A percentile compares a stretch with the other conserved stretches of the same genome.
Evolutionary conservation across 2,329 filamentous ascomycete genomes (phyloP).

Genomic region (Albophoma yamanashiensis): DNA sequence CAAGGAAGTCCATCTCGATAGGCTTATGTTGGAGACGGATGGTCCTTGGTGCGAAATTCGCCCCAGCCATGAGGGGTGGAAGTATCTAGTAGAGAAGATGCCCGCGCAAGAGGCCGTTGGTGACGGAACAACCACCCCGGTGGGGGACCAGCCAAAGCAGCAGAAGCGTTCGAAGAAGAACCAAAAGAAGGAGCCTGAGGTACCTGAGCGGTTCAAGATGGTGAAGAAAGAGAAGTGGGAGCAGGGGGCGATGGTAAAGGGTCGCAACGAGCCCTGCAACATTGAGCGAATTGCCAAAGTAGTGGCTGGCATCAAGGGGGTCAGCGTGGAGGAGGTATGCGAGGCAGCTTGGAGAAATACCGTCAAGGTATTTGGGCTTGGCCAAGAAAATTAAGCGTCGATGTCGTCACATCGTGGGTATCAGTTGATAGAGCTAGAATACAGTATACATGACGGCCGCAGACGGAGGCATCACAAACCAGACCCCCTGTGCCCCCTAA

Average conservation of each 20-base stretch:
- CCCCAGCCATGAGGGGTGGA: conserved; percentile 75
- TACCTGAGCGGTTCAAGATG: conserved; percentile 63
- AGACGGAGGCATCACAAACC: conserved; percentile 28
- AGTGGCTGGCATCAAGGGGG: conserved; percentile 74
- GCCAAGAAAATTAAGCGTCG: conserved; percentile 18
- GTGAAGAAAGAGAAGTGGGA: conserved; percentile 97
- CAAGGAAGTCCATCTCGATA: conserved; percentile 62
- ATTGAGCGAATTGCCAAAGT: conserved; percentile 84
- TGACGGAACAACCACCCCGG: conserved; percentile 10
- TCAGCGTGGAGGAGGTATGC: conserved; percentile 70
- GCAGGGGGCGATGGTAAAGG: conserved; percentile 82
- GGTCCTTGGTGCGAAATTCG: conserved; percentile 97
- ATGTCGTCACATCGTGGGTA: conserved; percentile 10
- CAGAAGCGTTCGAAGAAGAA: conserved; percentile 27
- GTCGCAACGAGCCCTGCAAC: conserved; percentile 82
- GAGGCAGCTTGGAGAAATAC: conserved; percentile 83
- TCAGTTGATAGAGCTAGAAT: conserved; percentile 14
- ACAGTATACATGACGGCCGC: conserved; percentile 5
- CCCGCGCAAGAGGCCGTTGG: conserved; percentile 11
- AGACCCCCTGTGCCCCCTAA: conserved; percentile 47
- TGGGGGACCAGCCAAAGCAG: conserved; percentile 8
- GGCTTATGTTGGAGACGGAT: conserved; percentile 91
- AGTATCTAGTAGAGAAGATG: conserved; percentile 45
- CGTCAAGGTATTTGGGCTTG: conserved; percentile 64
- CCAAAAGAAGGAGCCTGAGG: conserved; percentile 51